Base-by-base conservation (phyloP, 805 yeast genomes). In the Zygosaccharomyces pseudorouxii region DNA sequence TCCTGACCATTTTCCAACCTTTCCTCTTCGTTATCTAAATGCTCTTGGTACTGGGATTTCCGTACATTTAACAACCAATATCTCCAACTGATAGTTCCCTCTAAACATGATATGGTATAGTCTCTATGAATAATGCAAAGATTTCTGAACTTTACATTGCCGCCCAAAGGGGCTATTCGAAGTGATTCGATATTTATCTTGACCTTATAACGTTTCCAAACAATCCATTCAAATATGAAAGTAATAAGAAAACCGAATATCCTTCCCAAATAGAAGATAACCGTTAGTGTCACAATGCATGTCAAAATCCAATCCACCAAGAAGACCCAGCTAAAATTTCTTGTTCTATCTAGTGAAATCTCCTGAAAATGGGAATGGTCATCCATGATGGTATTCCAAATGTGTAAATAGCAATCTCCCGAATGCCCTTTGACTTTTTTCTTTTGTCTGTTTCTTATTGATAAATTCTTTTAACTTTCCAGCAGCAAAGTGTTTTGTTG, bases 21-120 rank as follows among this genome's bases (percentile, higher is more conserved):
- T 33, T 48, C 45, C 38, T 22, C 40, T 37, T 6, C 39, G n/a
- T 41, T 20, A 11, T 36, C 44, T 28, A 45, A 41, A 16, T 37
- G 25, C 27, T 48, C 55, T 20, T 51, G 51, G 40, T 36, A 59
- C 28, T 46, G 58, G 33, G 60, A 61, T 54, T 50, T 51, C 55
- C 77, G 68, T 14, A 74, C 64, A 4, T 67, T 62, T 3, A 71
- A 68, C 45, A 88, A 70, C 98, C 98, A 93, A 64, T 89, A 92
- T 51, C 95, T 68, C 98, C 98, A 93, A 0, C 95, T 86, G 23
- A 92, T 61, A 56, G 80, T 79, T 1, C 92, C 85, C 51, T 83
- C 82, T 23, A 86, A 75, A 1, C 86, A 73, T 8, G 88, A 78
- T 1, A 88, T 60, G 2, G 95, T 81, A 52, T 81, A 80, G 67